phyloP scores from a whole-genome alignment of 192 early-diverging fungal species.

The Pilobolus umbonatus region DNA sequence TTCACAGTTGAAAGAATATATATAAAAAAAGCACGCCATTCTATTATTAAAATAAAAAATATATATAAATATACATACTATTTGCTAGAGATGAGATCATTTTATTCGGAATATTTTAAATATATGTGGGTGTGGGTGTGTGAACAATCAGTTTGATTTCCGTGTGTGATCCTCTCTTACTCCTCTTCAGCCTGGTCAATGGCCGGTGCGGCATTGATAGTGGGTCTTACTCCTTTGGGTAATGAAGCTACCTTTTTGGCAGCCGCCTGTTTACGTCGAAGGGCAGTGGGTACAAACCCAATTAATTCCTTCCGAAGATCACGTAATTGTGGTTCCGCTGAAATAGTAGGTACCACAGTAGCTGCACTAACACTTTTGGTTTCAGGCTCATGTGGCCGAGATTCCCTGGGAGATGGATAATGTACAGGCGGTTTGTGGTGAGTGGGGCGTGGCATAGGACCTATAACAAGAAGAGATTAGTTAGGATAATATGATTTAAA shows the following conservation, averaged over 20 bases:
- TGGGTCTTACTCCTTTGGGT: constrained; percentile 48
- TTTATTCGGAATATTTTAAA: too few species aligned
- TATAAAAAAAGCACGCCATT: too few species aligned
- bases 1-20: too few species aligned
- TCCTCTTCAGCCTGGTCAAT: constrained; percentile 37
- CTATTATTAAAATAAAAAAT: too few species aligned
- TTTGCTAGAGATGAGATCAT: too few species aligned
- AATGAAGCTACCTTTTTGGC: constrained; percentile 33
- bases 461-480: too few species aligned
- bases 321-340: constrained; percentile 73
- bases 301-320: constrained; percentile 79
- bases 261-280: constrained; percentile 48
- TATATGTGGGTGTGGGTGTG: too few species aligned
- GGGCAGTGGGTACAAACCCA: constrained; percentile 60
- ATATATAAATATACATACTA: too few species aligned
- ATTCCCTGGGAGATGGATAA: not conserved
- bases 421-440: not conserved
- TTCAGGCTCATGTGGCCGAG: not conserved
- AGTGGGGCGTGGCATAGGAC: too few species aligned
- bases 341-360: constrained; percentile 48
- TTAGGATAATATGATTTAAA: not conserved
- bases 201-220: constrained; percentile 69
- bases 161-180: not conserved
- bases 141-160: not conserved
- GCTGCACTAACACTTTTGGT: not conserved